Evolutionary conservation across 106 monocot genomes (phyloP), one percentile per base, ranked within the genome.

Genomic region (Dioscorea dumetorum): DNA sequence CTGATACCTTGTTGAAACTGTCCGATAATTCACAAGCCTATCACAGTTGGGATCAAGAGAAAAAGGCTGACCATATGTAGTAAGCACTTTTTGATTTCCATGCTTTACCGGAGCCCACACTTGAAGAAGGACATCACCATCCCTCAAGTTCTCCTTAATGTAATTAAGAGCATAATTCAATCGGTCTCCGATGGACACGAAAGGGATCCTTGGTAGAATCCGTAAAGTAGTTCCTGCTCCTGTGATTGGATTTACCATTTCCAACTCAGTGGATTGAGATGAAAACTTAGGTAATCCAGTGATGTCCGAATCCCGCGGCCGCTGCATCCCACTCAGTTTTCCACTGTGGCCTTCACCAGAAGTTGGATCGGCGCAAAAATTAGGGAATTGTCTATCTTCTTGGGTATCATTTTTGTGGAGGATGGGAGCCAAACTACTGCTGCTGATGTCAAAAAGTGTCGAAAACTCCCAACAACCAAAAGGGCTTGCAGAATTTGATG

Each of bases 31-130:
- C 22, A 70, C 68, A 12, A 94, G 87, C 50, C 81, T 73, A 14
- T 78, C 63, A 21, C 71, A 73, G 61, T 62, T 76, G 34, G 54
- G 57, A 53, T 84, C 83, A 13, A 90, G 78, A 31, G 34, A 73
- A 72, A 79, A 94, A 20, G 94, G 94, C 64, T 94, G 94, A 22
- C 65, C 84, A 50, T 49, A 70, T 9, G 94, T 94, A 8, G 83
- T 81, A 60, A 94, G 87, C 57, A 90, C 78, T 34, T 70, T 70
- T 22, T 51, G 54, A 21, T 83, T 70, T 61, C 80, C 90, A 49
- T 33, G 81, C 57, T 24, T 48, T 32, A 72, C 63, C 0, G 94
- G 94, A 8, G 83, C 78, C 94, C 94, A 94, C 56, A 94, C 61
- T 58, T 94, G 94, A 50, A 85, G 69, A 35, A 94, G 87, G 14